A percentile compares a stretch with the other conserved stretches of the same genome.
phyloP scores from a whole-genome alignment of 2,329 filamentous ascomycete species.

The Teratosphaeriaceae sp. region DNA sequence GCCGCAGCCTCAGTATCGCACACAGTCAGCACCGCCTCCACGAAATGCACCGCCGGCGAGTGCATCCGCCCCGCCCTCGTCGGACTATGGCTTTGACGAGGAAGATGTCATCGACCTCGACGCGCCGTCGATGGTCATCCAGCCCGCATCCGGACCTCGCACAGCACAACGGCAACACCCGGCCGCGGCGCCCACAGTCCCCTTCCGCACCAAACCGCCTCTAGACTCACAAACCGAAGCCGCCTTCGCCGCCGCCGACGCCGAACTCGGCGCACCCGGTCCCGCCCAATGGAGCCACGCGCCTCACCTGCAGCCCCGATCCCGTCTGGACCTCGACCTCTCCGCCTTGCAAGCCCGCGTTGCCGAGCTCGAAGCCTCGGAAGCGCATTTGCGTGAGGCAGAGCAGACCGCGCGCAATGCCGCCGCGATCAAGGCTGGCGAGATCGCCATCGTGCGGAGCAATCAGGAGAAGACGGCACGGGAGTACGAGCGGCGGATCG shows the following conservation, averaged over 20 bases:
- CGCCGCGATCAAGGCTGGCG: conserved; percentile 60
- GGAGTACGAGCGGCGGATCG: conserved; percentile 57
- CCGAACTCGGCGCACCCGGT: conserved; percentile 23
- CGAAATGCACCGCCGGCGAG: conserved; percentile 16
- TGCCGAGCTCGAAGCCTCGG: conserved; percentile 41
- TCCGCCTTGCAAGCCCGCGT: conserved; percentile 36
- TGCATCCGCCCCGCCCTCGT: conserved; percentile 24
- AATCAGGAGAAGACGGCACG: conserved; percentile 58
- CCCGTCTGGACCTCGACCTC: conserved; percentile 14
- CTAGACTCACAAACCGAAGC: conserved; percentile 24
- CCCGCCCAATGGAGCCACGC: conserved; percentile 18
- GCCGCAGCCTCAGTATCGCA: conserved; percentile 18
- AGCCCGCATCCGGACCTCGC: conserved; percentile 14
- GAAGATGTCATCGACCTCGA: conserved; percentile 41
- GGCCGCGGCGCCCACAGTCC: not conserved
- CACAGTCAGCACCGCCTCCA: not conserved
- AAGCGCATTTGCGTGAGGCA: conserved; percentile 30
- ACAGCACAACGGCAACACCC: conserved; percentile 2
- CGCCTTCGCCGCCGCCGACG: conserved; percentile 28
- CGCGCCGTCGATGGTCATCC: conserved; percentile 29
- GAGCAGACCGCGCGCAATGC: conserved; percentile 39
- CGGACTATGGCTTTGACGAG: conserved; percentile 42
- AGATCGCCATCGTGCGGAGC: conserved; percentile 67
- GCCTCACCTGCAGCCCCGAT: conserved; percentile 9
- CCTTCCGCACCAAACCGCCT: conserved; percentile 6